Evolutionary conservation across 164 flowering plant species (phyloP), one percentile per base, ranked within the genome.

Genomic region (Dillenia suffruticosa): DNA sequence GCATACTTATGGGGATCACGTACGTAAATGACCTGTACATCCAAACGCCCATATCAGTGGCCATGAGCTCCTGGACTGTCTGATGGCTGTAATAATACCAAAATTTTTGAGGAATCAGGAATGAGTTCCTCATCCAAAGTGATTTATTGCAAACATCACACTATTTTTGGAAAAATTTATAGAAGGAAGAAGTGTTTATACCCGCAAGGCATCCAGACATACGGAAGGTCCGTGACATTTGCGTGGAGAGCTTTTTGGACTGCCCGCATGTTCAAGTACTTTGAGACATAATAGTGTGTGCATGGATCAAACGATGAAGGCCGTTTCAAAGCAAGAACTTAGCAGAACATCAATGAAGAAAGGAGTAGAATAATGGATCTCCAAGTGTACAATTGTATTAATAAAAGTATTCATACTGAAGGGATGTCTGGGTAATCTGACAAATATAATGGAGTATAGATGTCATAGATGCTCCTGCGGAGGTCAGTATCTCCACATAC

Each of bases 391-490:
- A 24, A 24, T 24, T 24, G 26, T 24, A 24, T 24, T 24, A 24
- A 24, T 24, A 24, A 24, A 24, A 24, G 26, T 24, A 24, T 24
- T 24, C 26, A 3, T 24, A 3, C 26, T 3, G 26, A 24, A 24
- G 26, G 26, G 26, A 24, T 24, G 26, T 24, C 26, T 24, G 26
- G 26, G 26, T 24, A 24, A 1, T 3, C 26, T 24, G 26, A 24
- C 26, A 3, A 24, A 63, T 86, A 83, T 0, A 68, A 22, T 22
- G 82, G 79, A 19, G 82, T 79, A 58, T 81, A 79, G 44, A 81
- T 83, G 71, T 79, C 69, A 70, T 74, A 69, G 5, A 66, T 9
- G 51, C 72, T 68, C n/a, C 81, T 66, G 26, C 26, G 26, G 1
- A 9, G 1, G 19, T 70, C 75, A 0, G 58, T 26, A 43, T 72